phyloP scores from a whole-genome alignment of 2,329 filamentous ascomycete species.

The Dactylellina cionopaga region DNA sequence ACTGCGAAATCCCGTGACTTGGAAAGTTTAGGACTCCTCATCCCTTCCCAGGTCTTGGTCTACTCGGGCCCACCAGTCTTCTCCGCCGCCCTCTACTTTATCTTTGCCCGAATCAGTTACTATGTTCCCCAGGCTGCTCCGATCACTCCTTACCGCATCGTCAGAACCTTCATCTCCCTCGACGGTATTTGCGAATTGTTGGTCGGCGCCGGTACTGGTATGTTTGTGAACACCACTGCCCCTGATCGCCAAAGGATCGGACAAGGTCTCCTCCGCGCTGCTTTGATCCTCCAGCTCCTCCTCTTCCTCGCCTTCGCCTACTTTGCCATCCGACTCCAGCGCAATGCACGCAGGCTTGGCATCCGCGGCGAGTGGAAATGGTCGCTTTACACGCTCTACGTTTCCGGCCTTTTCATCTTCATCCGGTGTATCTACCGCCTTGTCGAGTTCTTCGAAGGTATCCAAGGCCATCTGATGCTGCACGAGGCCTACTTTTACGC shows the following conservation, averaged over 20 bases:
- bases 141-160: slow-evolving; percentile 42
- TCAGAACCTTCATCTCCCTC: slow-evolving; percentile 48
- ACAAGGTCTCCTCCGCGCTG: slow-evolving; percentile 42
- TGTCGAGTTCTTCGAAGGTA: slow-evolving; percentile 47
- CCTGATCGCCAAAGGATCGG: slow-evolving; percentile 42
- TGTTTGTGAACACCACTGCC: slow-evolving; percentile 46
- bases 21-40: slow-evolving; percentile 41
- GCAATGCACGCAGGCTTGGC: slow-evolving; percentile 25
- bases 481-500: slow-evolving; percentile 50
- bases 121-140: slow-evolving; percentile 50
- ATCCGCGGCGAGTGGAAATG: slow-evolving; percentile 34
- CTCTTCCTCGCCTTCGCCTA: slow-evolving; percentile 46
- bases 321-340: slow-evolving; percentile 39
- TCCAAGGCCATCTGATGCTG: slow-evolving; percentile 18
- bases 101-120: slow-evolving; percentile 43
- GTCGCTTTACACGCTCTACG: slow-evolving; percentile 46
- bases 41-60: slow-evolving; percentile 43
- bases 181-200: slow-evolving; percentile 48
- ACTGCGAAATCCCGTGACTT: slow-evolving; percentile 20
- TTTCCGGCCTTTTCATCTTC: slow-evolving; percentile 39
- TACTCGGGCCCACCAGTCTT: slow-evolving; percentile 51
- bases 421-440: slow-evolving; percentile 45
- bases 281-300: slow-evolving; percentile 40
- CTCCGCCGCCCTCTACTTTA: slow-evolving; percentile 44
- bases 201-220: slow-evolving; percentile 40